Evolutionary conservation across 345 rosid genomes (phyloP), one percentile per base, ranked within the genome.

Genomic region (Salix viminalis): DNA sequence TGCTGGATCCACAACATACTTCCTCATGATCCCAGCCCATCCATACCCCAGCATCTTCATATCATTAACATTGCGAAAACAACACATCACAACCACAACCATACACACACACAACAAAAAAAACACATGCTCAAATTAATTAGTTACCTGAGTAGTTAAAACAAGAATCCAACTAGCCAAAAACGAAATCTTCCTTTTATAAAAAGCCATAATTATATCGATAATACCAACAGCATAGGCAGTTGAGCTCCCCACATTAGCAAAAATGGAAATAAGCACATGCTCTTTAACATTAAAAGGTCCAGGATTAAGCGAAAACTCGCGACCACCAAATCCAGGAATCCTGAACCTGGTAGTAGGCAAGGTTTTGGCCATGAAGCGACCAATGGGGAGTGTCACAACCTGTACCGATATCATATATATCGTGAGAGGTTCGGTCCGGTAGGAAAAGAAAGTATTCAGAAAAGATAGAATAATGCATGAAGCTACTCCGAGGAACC

Each of bases 11-110:
- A 90, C 90, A 34, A 90, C 90, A 34, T 78, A 83, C 78, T 82
- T 88, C 77, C 93, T 84, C 85, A 90, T 72, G 34, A 90, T 79
- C 41, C 91, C 93, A 24, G 93, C 91, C 93, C 93, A 88, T 52
- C 93, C 91, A 75, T 88, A 90, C 8, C 93, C 93, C 77, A 90
- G 48, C 46, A 90, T 80, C 93, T 89, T 77, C 69, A 41, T 23
- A 52, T 5, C 19, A 39, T 13, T 1, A 26, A 39, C 13, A 58
- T 11, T 7, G 41, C 19, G 19, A 61, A 71, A 15, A 23, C 8
- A 32, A 19, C 19, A 14, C 52, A 46, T 46, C 16, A 13, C 52
- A 46, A 10, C 6, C 52, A 14, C 46, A 41, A 11, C 46, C 46
- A 41, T 1, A 41, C 13, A 41, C 13, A 41, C 12, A 10, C 4